Conservation (phyloP, 495 filamentous ascomycete species). For the Neurospora africana region DNA sequence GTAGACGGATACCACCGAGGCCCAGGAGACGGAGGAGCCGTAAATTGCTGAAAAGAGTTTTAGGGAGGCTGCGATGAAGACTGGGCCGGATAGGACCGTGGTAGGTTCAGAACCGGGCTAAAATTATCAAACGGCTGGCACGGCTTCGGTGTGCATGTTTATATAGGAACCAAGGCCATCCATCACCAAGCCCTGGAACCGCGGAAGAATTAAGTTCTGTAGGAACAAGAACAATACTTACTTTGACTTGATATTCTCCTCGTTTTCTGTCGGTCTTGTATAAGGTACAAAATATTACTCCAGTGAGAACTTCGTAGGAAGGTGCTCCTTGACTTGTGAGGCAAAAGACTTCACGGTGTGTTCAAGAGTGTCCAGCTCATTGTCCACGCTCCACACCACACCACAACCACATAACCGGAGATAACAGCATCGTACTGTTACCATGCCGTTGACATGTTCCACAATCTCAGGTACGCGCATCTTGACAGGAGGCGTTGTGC, state of each 20-base stretch:
- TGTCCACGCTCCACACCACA: neutral
- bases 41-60: constrained; percentile 46
- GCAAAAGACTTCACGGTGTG: neutral
- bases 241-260: neutral
- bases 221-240: too few species aligned
- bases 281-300: neutral
- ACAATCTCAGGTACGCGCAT: neutral
- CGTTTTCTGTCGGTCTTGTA: neutral
- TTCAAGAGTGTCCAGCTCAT: neutral
- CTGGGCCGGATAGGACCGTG: constrained; percentile 25
- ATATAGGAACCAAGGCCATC: constrained; percentile 50
- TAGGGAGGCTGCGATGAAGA: constrained; percentile 37
- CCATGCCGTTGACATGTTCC: neutral
- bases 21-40: constrained; percentile 49
- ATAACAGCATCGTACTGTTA: neutral
- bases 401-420: neutral
- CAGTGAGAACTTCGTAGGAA: neutral
- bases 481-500: neutral
- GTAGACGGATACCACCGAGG: constrained; percentile 50
- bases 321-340: neutral
- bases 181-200: constrained; percentile 34
- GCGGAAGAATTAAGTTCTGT: too few species aligned
- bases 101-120: neutral
- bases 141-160: constrained; percentile 35
- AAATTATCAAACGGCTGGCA: neutral